Conservation (phyloP, 257 asterid species). For the Gentiana macrophylla region DNA sequence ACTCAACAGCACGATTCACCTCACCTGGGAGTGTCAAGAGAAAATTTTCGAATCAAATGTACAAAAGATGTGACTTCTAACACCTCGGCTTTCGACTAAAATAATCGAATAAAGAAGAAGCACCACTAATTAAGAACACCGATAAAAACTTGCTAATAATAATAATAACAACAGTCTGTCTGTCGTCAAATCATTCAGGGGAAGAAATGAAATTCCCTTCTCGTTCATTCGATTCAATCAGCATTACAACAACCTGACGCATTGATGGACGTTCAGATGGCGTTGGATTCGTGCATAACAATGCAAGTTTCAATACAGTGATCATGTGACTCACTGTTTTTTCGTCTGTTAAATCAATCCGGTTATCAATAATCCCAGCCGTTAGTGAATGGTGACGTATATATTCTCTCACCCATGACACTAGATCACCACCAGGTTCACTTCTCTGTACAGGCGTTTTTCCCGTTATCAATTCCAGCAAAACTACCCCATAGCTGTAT, state of each 20-base stretch:
- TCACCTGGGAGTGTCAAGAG: too few species aligned
- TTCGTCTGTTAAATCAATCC: constrained; percentile 44
- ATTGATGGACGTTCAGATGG: constrained; percentile 79
- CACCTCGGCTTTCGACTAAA: too few species aligned
- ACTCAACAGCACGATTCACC: too few species aligned
- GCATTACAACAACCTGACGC: constrained; percentile 73
- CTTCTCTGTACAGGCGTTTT: constrained; percentile 84
- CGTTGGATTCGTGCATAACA: constrained; percentile 63
- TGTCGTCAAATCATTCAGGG: too few species aligned
- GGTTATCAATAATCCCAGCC: constrained; percentile 51
- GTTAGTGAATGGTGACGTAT: constrained; percentile 48
- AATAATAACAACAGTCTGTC: too few species aligned
- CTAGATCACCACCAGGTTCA: constrained; percentile 89
- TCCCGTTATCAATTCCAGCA: constrained; percentile 74
- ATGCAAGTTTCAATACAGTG: constrained; percentile 58
- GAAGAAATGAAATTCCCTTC: constrained; percentile 23
- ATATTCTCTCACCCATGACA: constrained; percentile 49
- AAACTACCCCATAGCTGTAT: constrained; percentile 86
- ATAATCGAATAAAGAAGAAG: too few species aligned
- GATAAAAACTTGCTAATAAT: too few species aligned
- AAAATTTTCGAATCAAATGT: too few species aligned
- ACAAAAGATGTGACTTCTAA: too few species aligned
- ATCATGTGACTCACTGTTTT: constrained; percentile 56
- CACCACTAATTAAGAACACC: too few species aligned
- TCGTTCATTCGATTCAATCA: constrained; percentile 59